Evolutionary conservation across 345 rosid species (phyloP).

Genomic region (Rhodamnia argentea): DNA sequence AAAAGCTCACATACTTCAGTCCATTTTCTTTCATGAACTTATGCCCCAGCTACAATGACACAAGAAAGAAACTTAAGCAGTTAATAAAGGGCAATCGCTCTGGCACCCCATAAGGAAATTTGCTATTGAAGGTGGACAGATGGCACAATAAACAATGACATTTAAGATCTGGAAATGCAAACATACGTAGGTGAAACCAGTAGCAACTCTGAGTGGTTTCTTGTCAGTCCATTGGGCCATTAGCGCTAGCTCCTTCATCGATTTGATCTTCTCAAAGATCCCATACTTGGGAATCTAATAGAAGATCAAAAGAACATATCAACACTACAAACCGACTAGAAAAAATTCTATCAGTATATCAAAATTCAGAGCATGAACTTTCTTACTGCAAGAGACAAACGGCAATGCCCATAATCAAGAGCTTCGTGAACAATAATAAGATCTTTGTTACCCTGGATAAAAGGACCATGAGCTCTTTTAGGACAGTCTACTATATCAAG

Average conservation of each 20-base stretch:
- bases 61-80: not conserved
- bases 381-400: conserved; percentile 75
- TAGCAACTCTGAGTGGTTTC: too few species aligned
- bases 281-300: conserved; percentile 88
- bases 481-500: not conserved
- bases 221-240: too few species aligned
- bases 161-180: too few species aligned
- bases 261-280: conserved; percentile 87
- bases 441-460: conserved; percentile 66
- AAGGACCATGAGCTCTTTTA: not conserved
- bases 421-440: conserved; percentile 83
- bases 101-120: not conserved
- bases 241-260: conserved; percentile 7
- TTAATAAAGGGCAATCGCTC: not conserved
- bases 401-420: conserved; percentile 91
- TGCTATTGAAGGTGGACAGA: not conserved
- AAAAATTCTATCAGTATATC: not conserved
- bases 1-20: conserved; percentile 63
- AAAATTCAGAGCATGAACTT: not conserved
- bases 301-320: not conserved
- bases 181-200: too few species aligned
- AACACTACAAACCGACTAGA: not conserved
- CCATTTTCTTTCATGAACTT: conserved; percentile 83
- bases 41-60: conserved; percentile 62
- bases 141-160: not conserved